Evolutionary conservation across 805 yeast genomes (phyloP).

Genomic region (Lachancea kluyveri): DNA sequence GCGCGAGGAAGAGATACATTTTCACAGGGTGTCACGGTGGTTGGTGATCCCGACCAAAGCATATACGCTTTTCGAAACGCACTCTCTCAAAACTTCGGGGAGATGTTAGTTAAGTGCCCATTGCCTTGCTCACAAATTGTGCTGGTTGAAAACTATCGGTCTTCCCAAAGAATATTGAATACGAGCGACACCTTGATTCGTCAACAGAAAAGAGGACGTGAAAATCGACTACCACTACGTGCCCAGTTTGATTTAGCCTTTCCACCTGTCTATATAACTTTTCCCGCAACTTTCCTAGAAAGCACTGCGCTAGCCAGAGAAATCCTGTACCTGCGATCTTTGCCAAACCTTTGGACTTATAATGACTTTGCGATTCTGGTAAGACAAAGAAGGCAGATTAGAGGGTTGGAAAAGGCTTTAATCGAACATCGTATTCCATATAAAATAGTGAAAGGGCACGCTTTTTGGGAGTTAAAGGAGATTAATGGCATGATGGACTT

Average conservation of each 20-base stretch:
- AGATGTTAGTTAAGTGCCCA: slow-evolving; percentile 42
- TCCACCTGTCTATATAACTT: slow-evolving; percentile 41
- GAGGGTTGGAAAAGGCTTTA: slow-evolving; percentile 59
- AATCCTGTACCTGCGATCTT: slow-evolving; percentile 39
- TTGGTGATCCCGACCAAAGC: slow-evolving; percentile 96
- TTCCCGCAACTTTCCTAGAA: slow-evolving; percentile 44
- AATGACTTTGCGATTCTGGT: slow-evolving; percentile 71
- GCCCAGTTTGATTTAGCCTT: slow-evolving; percentile 41
- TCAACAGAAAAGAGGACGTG: slow-evolving; percentile 40
- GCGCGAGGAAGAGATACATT: slow-evolving; percentile 35
- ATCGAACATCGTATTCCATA: slow-evolving; percentile 55
- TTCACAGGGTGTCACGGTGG: slow-evolving; percentile 66
- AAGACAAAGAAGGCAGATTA: slow-evolving; percentile 55
- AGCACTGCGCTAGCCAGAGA: slow-evolving; percentile 53
- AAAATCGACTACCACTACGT: slow-evolving; percentile 36
- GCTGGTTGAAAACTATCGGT: slow-evolving; percentile 72
- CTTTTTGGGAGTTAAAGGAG: slow-evolving; percentile 77
- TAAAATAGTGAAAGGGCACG: slow-evolving; percentile 60
- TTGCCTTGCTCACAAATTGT: slow-evolving; percentile 31
- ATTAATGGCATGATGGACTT: slow-evolving; percentile 57
- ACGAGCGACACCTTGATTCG: slow-evolving; percentile 61
- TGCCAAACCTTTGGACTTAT: slow-evolving; percentile 41
- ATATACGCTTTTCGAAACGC: slow-evolving; percentile 89
- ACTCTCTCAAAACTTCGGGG: slow-evolving; percentile 54
- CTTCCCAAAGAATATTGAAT: slow-evolving; percentile 59